Percentiles rank a stretch among this genome's conserved stretches.
Evolutionary conservation across 2,329 filamentous ascomycete genomes (phyloP).

Genomic region (Dactylonectria estremocensis): DNA sequence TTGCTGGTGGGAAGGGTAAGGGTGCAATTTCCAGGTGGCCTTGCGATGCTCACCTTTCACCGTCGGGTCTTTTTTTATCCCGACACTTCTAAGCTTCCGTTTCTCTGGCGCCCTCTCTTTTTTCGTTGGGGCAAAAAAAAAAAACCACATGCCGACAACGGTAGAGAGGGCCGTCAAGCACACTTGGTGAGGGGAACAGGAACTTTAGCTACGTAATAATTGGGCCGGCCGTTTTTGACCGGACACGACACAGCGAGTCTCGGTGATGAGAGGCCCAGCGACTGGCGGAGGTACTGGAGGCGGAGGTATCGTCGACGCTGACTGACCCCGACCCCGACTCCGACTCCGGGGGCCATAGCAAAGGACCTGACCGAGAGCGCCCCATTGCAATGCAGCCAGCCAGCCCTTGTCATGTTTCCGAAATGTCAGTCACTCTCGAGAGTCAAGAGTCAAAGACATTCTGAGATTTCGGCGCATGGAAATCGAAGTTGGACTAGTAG

Average conservation of each 20-base stretch:
- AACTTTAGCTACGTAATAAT: slow-evolving; percentile 11
- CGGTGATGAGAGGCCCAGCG: slow-evolving; percentile 6
- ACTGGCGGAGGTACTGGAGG: slow-evolving; percentile 9
- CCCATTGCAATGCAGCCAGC: slow-evolving; percentile 2
- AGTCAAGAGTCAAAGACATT: background rate
- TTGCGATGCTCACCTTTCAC: slow-evolving; percentile 27
- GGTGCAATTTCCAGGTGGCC: slow-evolving; percentile 27
- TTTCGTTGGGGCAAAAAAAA: slow-evolving; percentile 27
- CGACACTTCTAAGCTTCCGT: slow-evolving; percentile 8
- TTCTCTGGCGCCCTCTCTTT: slow-evolving; percentile 16
- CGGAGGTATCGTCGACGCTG: slow-evolving; percentile 26
- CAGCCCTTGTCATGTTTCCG: slow-evolving; percentile 27
- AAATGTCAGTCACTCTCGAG: slow-evolving; percentile 13
- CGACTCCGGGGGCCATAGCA: slow-evolving; percentile 25
- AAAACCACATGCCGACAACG: slow-evolving; percentile 13
- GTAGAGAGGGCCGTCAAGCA: slow-evolving; percentile 1
- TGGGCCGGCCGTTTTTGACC: slow-evolving; percentile 26
- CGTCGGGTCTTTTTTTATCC: slow-evolving; percentile 30
- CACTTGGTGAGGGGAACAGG: slow-evolving; percentile 6
- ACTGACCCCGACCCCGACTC: slow-evolving; percentile 30
- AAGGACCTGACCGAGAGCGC: slow-evolving; percentile 25
- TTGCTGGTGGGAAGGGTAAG: slow-evolving; percentile 15
- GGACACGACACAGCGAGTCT: background rate
- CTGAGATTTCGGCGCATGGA: slow-evolving; percentile 21
- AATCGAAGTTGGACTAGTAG: slow-evolving; percentile 16